A percentile compares a stretch with the other conserved stretches of the same genome.
Evolutionary conservation across 148 eudicot species (phyloP).

Genomic region (Camellia granthamiana): DNA sequence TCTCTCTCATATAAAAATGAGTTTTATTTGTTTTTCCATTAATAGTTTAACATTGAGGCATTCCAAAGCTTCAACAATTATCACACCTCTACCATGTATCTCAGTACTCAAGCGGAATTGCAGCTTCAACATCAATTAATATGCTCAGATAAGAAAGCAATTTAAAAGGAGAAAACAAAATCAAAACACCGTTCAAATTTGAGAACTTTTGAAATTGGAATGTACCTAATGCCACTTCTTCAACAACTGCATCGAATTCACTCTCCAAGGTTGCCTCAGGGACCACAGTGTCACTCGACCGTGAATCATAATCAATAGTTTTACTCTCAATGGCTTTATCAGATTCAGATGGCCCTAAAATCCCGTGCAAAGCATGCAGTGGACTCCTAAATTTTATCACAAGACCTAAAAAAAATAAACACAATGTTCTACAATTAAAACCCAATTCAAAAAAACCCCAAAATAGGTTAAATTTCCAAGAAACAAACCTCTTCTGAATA

Average conservation of each 20-base stretch:
- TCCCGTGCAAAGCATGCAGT: constrained; percentile 32
- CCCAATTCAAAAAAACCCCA: neutral
- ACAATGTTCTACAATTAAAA: constrained; percentile 5
- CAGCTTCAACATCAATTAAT: neutral
- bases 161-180: neutral
- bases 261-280: constrained; percentile 33
- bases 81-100: neutral
- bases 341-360: constrained; percentile 24
- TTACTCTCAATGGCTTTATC: constrained; percentile 20
- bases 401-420: constrained; percentile 39
- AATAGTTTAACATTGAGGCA: neutral
- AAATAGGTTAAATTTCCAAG: neutral
- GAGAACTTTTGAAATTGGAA: neutral
- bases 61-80: neutral
- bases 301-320: constrained; percentile 29
- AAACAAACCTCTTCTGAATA: constrained; percentile 46
- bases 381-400: constrained; percentile 41
- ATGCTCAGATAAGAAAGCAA: constrained; percentile 5
- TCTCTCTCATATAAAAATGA: neutral
- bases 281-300: constrained; percentile 18
- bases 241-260: constrained; percentile 25
- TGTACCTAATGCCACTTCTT: constrained; percentile 42
- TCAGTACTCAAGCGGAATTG: neutral
- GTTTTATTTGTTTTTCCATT: neutral
- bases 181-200: neutral